Base-by-base conservation (phyloP, 495 filamentous ascomycete genomes). In the Trichoderma asperelloides region DNA sequence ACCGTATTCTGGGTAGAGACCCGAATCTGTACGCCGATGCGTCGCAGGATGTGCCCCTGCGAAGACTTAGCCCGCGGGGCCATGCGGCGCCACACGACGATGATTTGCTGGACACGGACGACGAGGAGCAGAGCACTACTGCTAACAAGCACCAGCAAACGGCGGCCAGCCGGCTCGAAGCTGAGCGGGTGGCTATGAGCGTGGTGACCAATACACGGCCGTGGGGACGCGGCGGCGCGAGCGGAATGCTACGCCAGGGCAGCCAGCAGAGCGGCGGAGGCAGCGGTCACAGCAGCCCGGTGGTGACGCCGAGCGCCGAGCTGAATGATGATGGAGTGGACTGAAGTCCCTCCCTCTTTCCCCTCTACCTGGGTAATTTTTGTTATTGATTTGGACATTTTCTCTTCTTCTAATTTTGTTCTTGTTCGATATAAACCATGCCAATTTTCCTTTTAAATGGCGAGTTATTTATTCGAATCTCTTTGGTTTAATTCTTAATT, bases 1-100 rank as follows among this genome's bases (percentile, higher is more conserved):
- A 82, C 68, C 79, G 81, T n/a, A 71, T 83, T 2, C 67, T 83
- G 4, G 81, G 81, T 27, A 76, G 81, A 7, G 81, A 83, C 65
- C 81, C 81, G 21, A 80, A 78, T 67, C 67, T 81, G 49, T 82
- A 80, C 68, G 76, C 66, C 2, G 81, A 83, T 57, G 76, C 74
- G 63, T 73, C 71, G 23, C 45, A 72, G 9, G 70, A 75, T 25
- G 76, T 83, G 1, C 78, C 78, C 8, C 74, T 83, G 76, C 72
- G 71, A 15, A 72, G 75, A 41, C 71, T 83, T n/a, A 78, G 76
- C 49, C 75, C 74, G 4, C 65, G 72, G 0, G 80, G 80, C 6
- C 69, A 71, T 21, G 69, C 74, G 27, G 67, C 80, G 8, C 1
- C 55, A 27, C 23, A 40, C 28, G 65, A 62, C 1, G 49, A 67